Conservation (phyloP, 257 asterid genomes). For the Catharanthus roseus region DNA sequence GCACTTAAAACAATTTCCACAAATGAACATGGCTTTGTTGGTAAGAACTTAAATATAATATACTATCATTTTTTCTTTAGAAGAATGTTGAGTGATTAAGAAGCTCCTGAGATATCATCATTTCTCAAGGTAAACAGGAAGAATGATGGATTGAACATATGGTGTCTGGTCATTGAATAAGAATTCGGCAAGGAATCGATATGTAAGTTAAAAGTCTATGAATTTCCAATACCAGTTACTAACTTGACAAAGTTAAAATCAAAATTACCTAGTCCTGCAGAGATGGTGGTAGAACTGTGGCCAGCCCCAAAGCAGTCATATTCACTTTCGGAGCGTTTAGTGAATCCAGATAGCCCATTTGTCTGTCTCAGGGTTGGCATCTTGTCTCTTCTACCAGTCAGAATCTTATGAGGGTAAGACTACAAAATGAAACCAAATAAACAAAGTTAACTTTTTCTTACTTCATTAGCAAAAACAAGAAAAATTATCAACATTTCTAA, state of each 20-base stretch:
- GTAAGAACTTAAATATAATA: not conserved
- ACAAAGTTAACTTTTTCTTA: not conserved
- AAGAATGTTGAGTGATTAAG: not conserved
- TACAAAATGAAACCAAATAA: conserved; percentile 23
- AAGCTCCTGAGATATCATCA: not conserved
- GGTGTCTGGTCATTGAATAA: not conserved
- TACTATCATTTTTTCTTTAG: not conserved
- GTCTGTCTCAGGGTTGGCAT: conserved; percentile 91
- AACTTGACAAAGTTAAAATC: not conserved
- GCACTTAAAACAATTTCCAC: not conserved
- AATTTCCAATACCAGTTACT: not conserved
- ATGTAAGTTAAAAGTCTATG: not conserved
- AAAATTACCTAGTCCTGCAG: conserved; percentile 82
- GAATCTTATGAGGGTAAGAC: conserved; percentile 95
- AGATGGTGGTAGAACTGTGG: conserved; percentile 94
- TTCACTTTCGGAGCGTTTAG: conserved; percentile 90
- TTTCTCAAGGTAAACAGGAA: not conserved
- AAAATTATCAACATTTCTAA: not conserved
- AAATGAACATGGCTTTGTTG: not conserved
- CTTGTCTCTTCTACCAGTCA: conserved; percentile 80
- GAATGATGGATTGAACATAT: not conserved
- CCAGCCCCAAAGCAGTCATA: conserved; percentile 95
- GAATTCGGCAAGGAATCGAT: not conserved
- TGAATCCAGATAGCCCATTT: conserved; percentile 77
- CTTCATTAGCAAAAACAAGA: conserved; percentile 1